Conservation (phyloP, 495 filamentous ascomycete species). For the Hypoxylon perforatum region DNA sequence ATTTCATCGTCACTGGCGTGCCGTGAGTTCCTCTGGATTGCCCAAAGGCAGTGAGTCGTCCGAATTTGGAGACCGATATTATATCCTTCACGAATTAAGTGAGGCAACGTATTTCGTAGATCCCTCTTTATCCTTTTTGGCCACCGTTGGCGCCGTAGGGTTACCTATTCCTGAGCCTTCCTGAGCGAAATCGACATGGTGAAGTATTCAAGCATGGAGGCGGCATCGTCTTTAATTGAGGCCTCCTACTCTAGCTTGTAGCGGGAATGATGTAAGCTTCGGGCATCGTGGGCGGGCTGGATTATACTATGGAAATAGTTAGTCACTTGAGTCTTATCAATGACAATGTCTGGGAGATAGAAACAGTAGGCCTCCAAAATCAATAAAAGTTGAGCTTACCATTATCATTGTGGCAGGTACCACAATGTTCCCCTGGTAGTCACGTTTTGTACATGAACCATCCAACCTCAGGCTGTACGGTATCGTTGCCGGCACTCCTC, state of each 20-base stretch:
- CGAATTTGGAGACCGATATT: not conserved
- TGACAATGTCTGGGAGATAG: not conserved
- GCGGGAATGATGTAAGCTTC: too few relatives aligned
- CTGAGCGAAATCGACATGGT: not conserved
- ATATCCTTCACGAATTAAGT: not conserved
- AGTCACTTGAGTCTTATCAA: not conserved
- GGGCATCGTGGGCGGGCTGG: not conserved
- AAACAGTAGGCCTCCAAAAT: not conserved
- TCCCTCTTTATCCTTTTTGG: not conserved
- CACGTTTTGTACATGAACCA: constrained; percentile 55
- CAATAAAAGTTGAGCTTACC: constrained; percentile 20
- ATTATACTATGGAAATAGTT: constrained; percentile 17
- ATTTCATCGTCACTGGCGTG: too few relatives aligned
- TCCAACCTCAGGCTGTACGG: constrained; percentile 51
- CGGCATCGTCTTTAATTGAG: not conserved
- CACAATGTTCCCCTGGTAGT: constrained; percentile 19
- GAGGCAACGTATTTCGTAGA: not conserved
- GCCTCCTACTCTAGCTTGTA: not conserved
- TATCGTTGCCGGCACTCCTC: constrained; percentile 44
- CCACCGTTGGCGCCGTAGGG: not conserved
- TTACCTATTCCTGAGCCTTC: not conserved
- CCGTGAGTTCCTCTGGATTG: too few relatives aligned
- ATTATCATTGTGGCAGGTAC: constrained; percentile 25
- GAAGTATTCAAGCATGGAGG: not conserved
- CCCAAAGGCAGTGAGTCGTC: too few relatives aligned